These are phyloP conservation scores for Vigna mungo DNA, from an alignment of 306 rosid species.

Conservation along the genomic window DNA sequence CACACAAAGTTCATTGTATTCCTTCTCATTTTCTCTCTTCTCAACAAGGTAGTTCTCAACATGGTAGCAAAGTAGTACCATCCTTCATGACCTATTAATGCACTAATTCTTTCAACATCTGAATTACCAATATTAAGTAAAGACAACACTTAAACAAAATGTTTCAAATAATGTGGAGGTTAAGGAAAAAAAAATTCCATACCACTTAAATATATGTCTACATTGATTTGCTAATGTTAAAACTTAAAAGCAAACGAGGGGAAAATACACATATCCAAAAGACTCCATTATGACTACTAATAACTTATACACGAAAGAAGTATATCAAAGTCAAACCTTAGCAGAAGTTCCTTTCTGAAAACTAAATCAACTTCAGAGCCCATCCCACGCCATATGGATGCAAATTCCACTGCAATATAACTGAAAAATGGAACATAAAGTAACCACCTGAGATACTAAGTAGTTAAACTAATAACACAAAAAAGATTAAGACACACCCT, in stretches of 20 bases:
- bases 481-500: slow-evolving; percentile 68
- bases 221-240: background rate
- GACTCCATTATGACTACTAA: slow-evolving; percentile 5
- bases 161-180: background rate
- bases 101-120: background rate
- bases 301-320: slow-evolving; percentile 7
- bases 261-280: background rate
- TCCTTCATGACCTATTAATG: too few species aligned
- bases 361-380: slow-evolving; percentile 78
- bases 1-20: too few species aligned
- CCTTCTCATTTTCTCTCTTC: too few species aligned
- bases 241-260: background rate
- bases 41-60: too few species aligned
- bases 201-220: background rate
- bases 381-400: slow-evolving; percentile 98
- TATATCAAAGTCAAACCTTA: slow-evolving; percentile 63
- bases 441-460: slow-evolving; percentile 27
- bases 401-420: slow-evolving; percentile 94
- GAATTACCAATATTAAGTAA: background rate
- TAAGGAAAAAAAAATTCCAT: background rate
- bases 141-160: background rate
- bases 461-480: slow-evolving; percentile 33
- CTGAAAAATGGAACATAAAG: slow-evolving; percentile 52
- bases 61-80: too few species aligned
- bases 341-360: slow-evolving; percentile 92